Evolutionary conservation across 2,329 filamentous ascomycete genomes (phyloP), one percentile per base, ranked within the genome.

Genomic region (Dothistroma pini): DNA sequence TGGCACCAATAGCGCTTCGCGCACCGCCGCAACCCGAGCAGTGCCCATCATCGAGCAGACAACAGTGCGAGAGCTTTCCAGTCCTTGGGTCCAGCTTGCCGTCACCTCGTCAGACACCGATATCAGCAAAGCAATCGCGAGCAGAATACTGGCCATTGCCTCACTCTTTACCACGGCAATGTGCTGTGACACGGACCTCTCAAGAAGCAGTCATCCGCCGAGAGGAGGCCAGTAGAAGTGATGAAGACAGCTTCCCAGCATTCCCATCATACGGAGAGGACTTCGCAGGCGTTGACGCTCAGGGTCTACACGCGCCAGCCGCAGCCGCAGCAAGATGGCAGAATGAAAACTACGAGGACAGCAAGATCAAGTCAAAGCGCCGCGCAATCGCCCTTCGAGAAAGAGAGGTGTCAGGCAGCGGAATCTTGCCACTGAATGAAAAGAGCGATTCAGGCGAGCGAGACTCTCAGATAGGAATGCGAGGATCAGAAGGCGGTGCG

Each of bases 261-360:
- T 62, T 60, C 32, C 56, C 44, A 16, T n/a, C 31, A n/a, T 59
- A 58, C 34, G 56, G 49, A 16, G 56, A 55, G 32, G 14, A 16
- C 7, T 64, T 61, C 35, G 57, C 60, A 5, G 61, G 44, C 34
- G 60, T 64, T 12, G 65, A 67, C 52, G 32, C 29, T 4, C 52
- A 60, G 14, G 65, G 65, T 19, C 57, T 67, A 9, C 41, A 52
- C n/a, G 61, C 56, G 12, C 58, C 60, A 44, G 47, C 61, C 4
- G 55, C 53, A 12, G 61, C 48, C 41, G 48, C 49, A 10, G 63
- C 61, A 11, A 10, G 48, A 44, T 67, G 65, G 65, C 32, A 58
- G 25, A 51, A 50, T 29, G 47, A 61, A n/a, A 21, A 49, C 44
- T 31, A 21, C 54, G 50, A 29, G 38, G 12, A 21, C 25, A 53